Evolutionary conservation across 2,329 filamentous ascomycete species (phyloP).

Genomic region (Colletotrichum melonis): DNA sequence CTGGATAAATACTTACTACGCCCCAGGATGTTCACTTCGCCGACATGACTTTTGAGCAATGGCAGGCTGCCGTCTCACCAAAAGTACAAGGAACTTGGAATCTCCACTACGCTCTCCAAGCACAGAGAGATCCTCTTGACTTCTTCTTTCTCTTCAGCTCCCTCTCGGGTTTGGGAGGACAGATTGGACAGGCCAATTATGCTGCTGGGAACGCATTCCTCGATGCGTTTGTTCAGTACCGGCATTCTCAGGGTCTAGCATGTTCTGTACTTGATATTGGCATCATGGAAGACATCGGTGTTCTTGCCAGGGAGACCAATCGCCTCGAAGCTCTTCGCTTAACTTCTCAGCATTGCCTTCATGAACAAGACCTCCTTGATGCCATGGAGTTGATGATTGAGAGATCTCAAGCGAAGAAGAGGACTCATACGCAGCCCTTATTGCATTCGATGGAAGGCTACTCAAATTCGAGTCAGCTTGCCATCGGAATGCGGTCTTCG

Average conservation of each 20-base stretch:
- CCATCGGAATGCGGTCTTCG: slow-evolving; percentile 28
- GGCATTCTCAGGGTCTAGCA: slow-evolving; percentile 47
- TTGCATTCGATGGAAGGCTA: not conserved
- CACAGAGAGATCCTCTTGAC: slow-evolving; percentile 40
- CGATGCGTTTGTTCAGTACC: slow-evolving; percentile 51
- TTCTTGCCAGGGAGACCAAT: slow-evolving; percentile 40
- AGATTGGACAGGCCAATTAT: slow-evolving; percentile 53
- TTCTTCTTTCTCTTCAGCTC: slow-evolving; percentile 53
- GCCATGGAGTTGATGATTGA: slow-evolving; percentile 28
- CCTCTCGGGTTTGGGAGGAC: slow-evolving; percentile 47
- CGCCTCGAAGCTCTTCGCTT: slow-evolving; percentile 29
- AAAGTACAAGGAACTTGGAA: slow-evolving; percentile 58
- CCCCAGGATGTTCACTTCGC: slow-evolving; percentile 39
- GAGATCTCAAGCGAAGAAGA: not conserved
- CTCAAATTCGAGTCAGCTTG: slow-evolving; percentile 37
- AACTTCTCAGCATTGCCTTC: slow-evolving; percentile 31
- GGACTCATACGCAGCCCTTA: no score
- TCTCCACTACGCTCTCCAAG: slow-evolving; percentile 46
- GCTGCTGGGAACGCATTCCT: slow-evolving; percentile 54
- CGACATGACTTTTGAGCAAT: slow-evolving; percentile 52
- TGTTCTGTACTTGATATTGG: slow-evolving; percentile 54
- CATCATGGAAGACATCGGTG: slow-evolving; percentile 51
- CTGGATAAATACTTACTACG: not conserved
- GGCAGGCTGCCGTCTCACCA: slow-evolving; percentile 46
- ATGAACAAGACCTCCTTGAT: slow-evolving; percentile 38